These are phyloP conservation scores for Aspergillus pseudoviridinutans DNA, from an alignment of 2,329 filamentous ascomycete species.

Conservation along the genomic window DNA sequence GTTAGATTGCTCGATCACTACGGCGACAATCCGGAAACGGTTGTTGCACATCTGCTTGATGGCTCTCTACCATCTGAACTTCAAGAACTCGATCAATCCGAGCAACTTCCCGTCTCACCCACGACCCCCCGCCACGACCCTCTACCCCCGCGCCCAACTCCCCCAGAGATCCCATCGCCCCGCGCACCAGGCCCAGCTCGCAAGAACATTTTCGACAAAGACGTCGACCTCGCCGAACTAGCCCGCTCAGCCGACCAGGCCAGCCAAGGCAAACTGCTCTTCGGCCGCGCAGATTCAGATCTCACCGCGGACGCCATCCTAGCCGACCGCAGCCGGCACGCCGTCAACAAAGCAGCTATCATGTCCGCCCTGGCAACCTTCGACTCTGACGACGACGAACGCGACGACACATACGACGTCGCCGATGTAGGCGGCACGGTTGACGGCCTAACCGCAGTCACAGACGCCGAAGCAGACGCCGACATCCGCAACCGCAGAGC, in stretches of 20 bases:
- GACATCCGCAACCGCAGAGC: constrained; percentile 45
- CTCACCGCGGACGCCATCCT: constrained; percentile 70
- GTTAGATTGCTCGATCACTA: constrained; percentile 77
- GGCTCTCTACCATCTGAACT: constrained; percentile 69
- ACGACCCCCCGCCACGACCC: constrained; percentile 52
- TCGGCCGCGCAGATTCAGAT: constrained; percentile 64
- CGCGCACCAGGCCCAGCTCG: constrained; percentile 42
- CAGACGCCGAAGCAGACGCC: constrained; percentile 51
- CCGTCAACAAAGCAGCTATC: constrained; percentile 78
- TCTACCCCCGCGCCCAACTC: constrained; percentile 53
- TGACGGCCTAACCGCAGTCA: constrained; percentile 52
- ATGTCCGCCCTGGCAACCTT: constrained; percentile 83
- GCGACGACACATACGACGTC: constrained; percentile 93
- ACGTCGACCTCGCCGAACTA: constrained; percentile 68
- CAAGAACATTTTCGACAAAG: constrained; percentile 74
- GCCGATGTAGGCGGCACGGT: constrained; percentile 88
- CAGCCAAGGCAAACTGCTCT: constrained; percentile 62
- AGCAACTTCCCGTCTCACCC: constrained; percentile 43
- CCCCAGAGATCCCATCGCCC: constrained; percentile 24
- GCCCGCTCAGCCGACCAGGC: constrained; percentile 46
- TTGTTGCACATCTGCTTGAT: constrained; percentile 77
- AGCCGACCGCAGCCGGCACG: constrained; percentile 56
- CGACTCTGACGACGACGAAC: constrained; percentile 91
- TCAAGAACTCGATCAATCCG: constrained; percentile 58
- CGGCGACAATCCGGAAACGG: constrained; percentile 68